Conservation (phyloP, 345 rosid species). For the Lepidium africanum region DNA sequence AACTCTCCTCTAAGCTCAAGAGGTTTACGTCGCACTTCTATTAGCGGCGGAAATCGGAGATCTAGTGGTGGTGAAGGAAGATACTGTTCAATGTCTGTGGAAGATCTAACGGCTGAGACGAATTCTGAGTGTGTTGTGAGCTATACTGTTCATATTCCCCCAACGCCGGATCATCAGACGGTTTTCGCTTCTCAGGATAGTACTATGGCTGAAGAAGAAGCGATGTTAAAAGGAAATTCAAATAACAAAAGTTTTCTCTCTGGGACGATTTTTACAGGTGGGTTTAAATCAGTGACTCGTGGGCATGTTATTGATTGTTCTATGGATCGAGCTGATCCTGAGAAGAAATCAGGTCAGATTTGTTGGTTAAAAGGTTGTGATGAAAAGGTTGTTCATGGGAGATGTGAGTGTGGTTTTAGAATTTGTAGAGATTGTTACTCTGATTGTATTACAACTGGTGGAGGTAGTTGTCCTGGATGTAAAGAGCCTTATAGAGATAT, state of each 20-base stretch:
- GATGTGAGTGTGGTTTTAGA: constrained; percentile 64
- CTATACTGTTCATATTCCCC: constrained; percentile 73
- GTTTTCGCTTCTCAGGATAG: constrained; percentile 46
- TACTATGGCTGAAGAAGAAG: constrained; percentile 25
- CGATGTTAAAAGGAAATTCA: constrained; percentile 10
- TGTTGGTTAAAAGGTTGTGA: constrained; percentile 76
- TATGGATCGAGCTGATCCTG: constrained; percentile 28
- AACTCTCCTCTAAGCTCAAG: constrained; percentile 52
- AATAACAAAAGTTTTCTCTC: constrained; percentile 44
- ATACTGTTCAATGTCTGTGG: constrained; percentile 47
- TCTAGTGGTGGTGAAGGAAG: constrained; percentile 46
- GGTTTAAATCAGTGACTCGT: constrained; percentile 61
- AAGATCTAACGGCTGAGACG: constrained; percentile 33
- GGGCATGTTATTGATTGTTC: constrained; percentile 61
- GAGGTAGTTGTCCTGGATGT: constrained; percentile 69
- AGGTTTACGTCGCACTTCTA: constrained; percentile 34
- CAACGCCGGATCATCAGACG: constrained; percentile 73
- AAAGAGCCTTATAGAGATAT: constrained; percentile 58
- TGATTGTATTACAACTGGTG: constrained; percentile 46
- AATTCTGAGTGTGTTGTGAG: constrained; percentile 45
- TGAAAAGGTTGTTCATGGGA: constrained; percentile 43
- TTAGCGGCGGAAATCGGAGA: constrained; percentile 35
- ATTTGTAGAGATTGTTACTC: constrained; percentile 64
- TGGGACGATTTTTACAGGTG: constrained; percentile 62
- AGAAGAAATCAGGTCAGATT: constrained; percentile 34